Evolutionary conservation across 2,329 filamentous ascomycete species (phyloP), one percentile per base, ranked within the genome.

Genomic region (Bipolaris gigantea): DNA sequence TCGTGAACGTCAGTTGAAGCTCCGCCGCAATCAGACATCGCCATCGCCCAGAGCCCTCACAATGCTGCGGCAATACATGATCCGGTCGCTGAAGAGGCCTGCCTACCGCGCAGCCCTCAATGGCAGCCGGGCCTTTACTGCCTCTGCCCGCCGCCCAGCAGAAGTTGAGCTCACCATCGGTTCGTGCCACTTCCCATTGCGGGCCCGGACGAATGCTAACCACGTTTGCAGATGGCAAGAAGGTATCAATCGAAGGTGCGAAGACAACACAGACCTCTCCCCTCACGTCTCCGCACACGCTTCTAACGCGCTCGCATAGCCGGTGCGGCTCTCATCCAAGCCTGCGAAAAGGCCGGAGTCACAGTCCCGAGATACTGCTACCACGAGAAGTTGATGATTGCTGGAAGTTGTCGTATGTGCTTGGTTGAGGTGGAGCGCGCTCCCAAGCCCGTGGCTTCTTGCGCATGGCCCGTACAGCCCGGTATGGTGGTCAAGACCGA

Each of bases 401-500:
- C 94, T 72, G 94, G 94, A 78, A 99, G 97, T 80, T 99, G 94
- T 80, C 92, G 94, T 81, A 99, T 99, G 94, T 99, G 94, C 79
- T 81, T 99, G 73, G 94, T 99, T 73, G 94, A 99, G 82, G 94
- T 99, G 65, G 94, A 97, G 81, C 86, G 87, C 78, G 90, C 91
- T 57, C 94, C 94, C 55, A 99, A 99, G 80, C 94, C 94, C 56
- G 92, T 97, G 53, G 94, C 94, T 69, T 99, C 94, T 60, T 99
- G 94, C 79, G 94, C 94, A 67, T 99, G 94, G 94, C 94, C 94
- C 48, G 94, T 97, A 65, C 92, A 97, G 77, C 90, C 94, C 51
- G 94, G 94, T 59, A 99, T 99, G 94, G 92, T 96, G 48, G 94
- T 99, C 70, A 97, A 97, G 85, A 99, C 94, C 61, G 91, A 97